phyloP scores from a whole-genome alignment of 2,329 filamentous ascomycete genomes.

The Neofusicoccum umdonicola region DNA sequence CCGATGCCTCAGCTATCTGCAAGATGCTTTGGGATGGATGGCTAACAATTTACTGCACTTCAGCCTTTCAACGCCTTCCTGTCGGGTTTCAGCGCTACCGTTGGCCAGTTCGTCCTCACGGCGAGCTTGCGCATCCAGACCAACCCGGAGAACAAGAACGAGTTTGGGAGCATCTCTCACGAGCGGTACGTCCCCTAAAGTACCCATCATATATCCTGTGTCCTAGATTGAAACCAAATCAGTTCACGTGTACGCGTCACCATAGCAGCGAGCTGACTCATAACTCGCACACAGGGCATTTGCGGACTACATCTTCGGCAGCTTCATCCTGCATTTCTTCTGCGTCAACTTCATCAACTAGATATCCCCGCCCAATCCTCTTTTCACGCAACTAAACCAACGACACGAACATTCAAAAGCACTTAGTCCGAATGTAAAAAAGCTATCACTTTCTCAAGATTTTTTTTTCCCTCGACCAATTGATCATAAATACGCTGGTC shows the following conservation, averaged over 20 bases:
- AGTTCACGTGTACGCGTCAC: background rate
- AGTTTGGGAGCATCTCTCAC: slow-evolving; percentile 73
- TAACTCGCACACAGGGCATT: slow-evolving; percentile 65
- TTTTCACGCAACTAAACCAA: background rate
- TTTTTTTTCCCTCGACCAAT: background rate
- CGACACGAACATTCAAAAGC: background rate
- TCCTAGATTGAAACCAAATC: background rate
- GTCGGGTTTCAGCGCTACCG: slow-evolving; percentile 87
- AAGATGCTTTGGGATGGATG: background rate
- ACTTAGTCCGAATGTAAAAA: background rate
- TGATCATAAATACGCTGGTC: background rate
- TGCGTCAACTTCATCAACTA: slow-evolving; percentile 99
- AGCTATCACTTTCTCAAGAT: background rate
- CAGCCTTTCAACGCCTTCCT: slow-evolving; percentile 99
- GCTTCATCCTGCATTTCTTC: slow-evolving; percentile 95
- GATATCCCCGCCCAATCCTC: slow-evolving; percentile 24
- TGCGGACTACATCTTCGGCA: slow-evolving; percentile 93
- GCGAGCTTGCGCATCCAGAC: slow-evolving; percentile 90
- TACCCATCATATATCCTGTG: background rate
- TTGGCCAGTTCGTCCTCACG: slow-evolving; percentile 96
- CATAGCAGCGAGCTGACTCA: background rate
- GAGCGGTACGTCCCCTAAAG: slow-evolving; percentile 62
- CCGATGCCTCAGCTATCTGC: slow-evolving; percentile 4
- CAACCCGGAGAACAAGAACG: slow-evolving; percentile 73
- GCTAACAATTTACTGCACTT: background rate